These are phyloP conservation scores for Chrysoporthe deuterocubensis DNA, from an alignment of 2,329 filamentous ascomycete genomes.

Conservation along the genomic window DNA sequence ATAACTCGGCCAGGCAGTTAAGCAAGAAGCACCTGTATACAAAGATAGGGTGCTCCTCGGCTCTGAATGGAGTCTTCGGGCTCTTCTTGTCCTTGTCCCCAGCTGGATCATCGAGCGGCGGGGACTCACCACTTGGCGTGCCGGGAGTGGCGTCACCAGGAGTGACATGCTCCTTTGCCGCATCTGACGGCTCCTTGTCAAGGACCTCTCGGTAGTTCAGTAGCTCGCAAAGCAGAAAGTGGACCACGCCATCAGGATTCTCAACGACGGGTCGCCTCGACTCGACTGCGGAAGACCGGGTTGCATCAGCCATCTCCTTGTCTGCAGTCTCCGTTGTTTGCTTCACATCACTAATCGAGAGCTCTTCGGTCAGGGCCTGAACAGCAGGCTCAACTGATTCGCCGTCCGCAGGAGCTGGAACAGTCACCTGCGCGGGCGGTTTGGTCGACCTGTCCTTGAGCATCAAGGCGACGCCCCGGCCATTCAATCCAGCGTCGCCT, in stretches of 20 bases:
- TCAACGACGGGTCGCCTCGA: constrained; percentile 84
- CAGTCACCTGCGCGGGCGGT: constrained; percentile 3
- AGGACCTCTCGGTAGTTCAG: constrained; percentile 91
- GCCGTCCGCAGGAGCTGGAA: constrained; percentile 37
- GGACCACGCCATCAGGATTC: constrained; percentile 91
- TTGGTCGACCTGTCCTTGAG: constrained; percentile 25
- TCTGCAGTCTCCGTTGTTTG: constrained; percentile 62
- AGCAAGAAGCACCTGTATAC: constrained; percentile 95
- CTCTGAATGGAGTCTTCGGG: constrained; percentile 79
- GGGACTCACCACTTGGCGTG: constrained; percentile 10
- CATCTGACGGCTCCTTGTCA: constrained; percentile 68
- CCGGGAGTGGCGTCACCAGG: constrained; percentile 38
- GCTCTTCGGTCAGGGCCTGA: constrained; percentile 47
- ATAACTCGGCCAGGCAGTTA: constrained; percentile 86
- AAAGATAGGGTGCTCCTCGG: constrained; percentile 93
- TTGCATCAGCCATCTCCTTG: constrained; percentile 65
- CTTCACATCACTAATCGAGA: constrained; percentile 59
- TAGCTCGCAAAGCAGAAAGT: constrained; percentile 91
- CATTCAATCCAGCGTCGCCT: constrained; percentile 36
- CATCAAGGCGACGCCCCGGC: constrained; percentile 15
- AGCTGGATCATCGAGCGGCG: constrained; percentile 25
- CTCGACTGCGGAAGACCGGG: constrained; percentile 65
- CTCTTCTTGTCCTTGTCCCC: constrained; percentile 63
- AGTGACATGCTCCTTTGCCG: constrained; percentile 48
- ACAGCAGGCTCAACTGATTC: constrained; percentile 50